phyloP scores from a whole-genome alignment of 257 asterid genomes.

The Rhazya stricta region DNA sequence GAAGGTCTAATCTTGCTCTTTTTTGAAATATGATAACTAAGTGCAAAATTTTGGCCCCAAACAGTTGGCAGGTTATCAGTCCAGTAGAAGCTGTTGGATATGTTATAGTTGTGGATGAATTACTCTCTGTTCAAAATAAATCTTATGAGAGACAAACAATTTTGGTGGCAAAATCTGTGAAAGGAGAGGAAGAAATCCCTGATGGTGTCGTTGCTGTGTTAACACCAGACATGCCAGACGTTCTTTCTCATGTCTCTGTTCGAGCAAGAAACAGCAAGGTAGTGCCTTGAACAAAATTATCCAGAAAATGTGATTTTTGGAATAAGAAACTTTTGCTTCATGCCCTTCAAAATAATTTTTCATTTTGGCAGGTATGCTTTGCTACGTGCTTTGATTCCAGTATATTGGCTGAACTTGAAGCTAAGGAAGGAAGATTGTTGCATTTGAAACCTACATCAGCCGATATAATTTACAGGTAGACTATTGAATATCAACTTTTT shows the following conservation, averaged over 20 bases:
- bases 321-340: slow-evolving; percentile 9
- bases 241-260: slow-evolving; percentile 97
- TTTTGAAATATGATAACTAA: not conserved
- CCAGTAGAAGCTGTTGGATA: slow-evolving; percentile 96
- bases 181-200: slow-evolving; percentile 98
- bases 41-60: slow-evolving; percentile 20
- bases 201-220: slow-evolving; percentile 92
- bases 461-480: slow-evolving; percentile 76
- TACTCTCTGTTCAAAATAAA: slow-evolving; percentile 83
- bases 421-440: slow-evolving; percentile 69
- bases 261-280: slow-evolving; percentile 98
- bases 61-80: slow-evolving; percentile 99
- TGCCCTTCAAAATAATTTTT: slow-evolving; percentile 8
- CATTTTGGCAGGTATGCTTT: slow-evolving; percentile 70
- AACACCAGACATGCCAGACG: slow-evolving; percentile 99
- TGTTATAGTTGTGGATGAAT: slow-evolving; percentile 81
- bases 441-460: slow-evolving; percentile 75
- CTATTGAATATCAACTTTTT: not conserved
- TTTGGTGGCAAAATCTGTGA: slow-evolving; percentile 88
- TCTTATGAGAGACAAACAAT: slow-evolving; percentile 75
- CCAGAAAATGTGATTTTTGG: slow-evolving; percentile 9
- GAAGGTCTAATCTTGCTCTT: not conserved
- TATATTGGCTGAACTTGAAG: slow-evolving; percentile 56
- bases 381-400: slow-evolving; percentile 91
- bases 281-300: slow-evolving; percentile 16